Evolutionary conservation across 2,329 filamentous ascomycete species (phyloP).

Genomic region (Ceratocystis eucalypticola): DNA sequence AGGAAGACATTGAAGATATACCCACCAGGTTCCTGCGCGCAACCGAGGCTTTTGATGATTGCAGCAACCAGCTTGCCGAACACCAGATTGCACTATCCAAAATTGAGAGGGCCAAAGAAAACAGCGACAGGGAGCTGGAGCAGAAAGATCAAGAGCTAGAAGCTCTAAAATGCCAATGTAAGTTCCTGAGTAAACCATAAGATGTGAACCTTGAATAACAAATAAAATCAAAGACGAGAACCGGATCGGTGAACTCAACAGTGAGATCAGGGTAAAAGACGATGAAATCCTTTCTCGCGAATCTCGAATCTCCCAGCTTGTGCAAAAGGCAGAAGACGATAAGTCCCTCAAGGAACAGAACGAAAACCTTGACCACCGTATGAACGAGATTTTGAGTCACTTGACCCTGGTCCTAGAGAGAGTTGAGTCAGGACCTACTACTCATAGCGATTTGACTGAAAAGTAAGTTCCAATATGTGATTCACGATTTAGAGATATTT

Average conservation of each 20-base stretch:
- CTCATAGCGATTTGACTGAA: background rate
- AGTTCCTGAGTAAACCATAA: background rate
- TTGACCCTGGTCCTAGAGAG: background rate
- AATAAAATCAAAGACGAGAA: background rate
- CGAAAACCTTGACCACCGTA: background rate
- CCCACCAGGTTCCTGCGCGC: background rate
- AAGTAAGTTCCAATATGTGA: background rate
- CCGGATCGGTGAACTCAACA: background rate
- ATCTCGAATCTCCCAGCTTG: slow-evolving; percentile 10
- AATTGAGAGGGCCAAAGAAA: background rate
- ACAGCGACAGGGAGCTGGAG: background rate
- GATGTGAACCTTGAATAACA: background rate
- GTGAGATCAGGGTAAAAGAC: slow-evolving; percentile 10
- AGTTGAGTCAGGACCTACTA: background rate
- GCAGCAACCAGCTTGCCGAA: background rate
- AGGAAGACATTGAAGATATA: background rate
- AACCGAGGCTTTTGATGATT: slow-evolving; percentile 1
- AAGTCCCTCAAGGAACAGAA: background rate
- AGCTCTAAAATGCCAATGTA: background rate
- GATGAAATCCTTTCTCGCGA: background rate
- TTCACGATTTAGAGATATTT: too few species aligned
- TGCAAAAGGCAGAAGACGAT: slow-evolving; percentile 7
- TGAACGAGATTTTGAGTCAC: background rate
- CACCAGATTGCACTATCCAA: slow-evolving; percentile 1
- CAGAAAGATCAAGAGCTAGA: slow-evolving; percentile 1